A percentile compares a stretch with the other conserved stretches of the same genome.
phyloP scores from a whole-genome alignment of 78 protist species.

The Ministeria vibrans region DNA sequence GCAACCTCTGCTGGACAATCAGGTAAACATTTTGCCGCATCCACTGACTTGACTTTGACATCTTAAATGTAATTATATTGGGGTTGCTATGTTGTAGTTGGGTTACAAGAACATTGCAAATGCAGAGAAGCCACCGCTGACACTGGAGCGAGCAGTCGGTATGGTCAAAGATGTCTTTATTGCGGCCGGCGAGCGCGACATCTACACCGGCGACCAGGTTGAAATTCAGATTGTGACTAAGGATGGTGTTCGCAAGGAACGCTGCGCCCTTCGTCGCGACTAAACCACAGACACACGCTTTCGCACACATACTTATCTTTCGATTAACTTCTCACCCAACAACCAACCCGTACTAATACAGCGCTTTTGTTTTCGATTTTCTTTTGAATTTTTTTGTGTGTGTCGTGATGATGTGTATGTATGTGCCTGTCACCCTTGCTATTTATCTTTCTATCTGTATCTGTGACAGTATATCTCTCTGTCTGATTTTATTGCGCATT shows the following conservation, averaged over 20 bases:
- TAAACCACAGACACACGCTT: too few relatives aligned
- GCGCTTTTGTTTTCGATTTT: too few relatives aligned
- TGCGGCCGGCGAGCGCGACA: slow-evolving; percentile 96
- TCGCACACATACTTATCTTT: too few relatives aligned
- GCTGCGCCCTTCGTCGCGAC: not conserved
- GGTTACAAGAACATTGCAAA: not conserved
- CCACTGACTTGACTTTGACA: not conserved
- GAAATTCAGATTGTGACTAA: not conserved
- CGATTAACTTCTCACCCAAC: too few relatives aligned
- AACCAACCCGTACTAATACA: too few relatives aligned
- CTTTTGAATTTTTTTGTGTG: too few relatives aligned
- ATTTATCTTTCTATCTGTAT: too few relatives aligned
- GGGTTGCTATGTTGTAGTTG: not conserved
- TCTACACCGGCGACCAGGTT: slow-evolving; percentile 85
- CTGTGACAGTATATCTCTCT: too few relatives aligned
- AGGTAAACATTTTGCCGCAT: slow-evolving; percentile 3
- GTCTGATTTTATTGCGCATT: too few relatives aligned
- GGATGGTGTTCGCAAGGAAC: not conserved
- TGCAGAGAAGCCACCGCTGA: slow-evolving; percentile 26
- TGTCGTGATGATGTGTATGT: too few relatives aligned
- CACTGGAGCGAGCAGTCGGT: slow-evolving; percentile 65
- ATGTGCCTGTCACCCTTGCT: too few relatives aligned
- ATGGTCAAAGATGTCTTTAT: slow-evolving; percentile 78
- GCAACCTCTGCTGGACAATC: slow-evolving; percentile 92
- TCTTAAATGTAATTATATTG: not conserved